These are phyloP conservation scores for Oryza meridionalis DNA, from an alignment of 176 grass and related monocot genomes.

Conservation along the genomic window DNA sequence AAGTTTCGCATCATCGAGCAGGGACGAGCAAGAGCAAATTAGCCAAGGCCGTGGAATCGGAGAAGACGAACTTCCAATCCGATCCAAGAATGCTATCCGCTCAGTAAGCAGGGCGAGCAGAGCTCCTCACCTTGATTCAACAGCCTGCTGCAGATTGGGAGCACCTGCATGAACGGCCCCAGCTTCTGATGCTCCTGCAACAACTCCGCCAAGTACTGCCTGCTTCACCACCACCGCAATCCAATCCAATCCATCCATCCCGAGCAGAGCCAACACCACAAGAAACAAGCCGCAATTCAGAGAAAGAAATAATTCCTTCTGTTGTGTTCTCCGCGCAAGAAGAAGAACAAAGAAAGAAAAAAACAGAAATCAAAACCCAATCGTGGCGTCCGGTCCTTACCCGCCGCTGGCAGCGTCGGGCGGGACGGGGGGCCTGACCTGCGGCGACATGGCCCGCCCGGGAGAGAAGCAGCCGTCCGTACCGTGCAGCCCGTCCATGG, in stretches of 20 bases:
- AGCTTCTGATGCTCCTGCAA: slow-evolving; percentile 87
- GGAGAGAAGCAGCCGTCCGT: slow-evolving; percentile 69
- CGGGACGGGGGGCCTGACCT: slow-evolving; percentile 46
- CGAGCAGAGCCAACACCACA: not conserved
- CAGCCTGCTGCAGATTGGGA: slow-evolving; percentile 83
- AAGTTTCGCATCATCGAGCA: slow-evolving; percentile 23
- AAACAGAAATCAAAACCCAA: not conserved
- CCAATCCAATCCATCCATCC: slow-evolving; percentile 31
- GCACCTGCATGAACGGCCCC: slow-evolving; percentile 88
- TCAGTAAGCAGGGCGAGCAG: slow-evolving; percentile 2
- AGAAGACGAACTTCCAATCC: slow-evolving; percentile 12
- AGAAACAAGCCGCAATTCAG: slow-evolving; percentile 40
- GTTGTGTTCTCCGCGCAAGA: not conserved
- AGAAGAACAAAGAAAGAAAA: not conserved
- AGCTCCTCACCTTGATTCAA: slow-evolving; percentile 65
- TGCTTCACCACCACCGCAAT: slow-evolving; percentile 40
- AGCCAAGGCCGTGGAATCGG: not conserved
- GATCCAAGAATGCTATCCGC: slow-evolving; percentile 33
- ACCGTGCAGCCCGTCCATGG: slow-evolving; percentile 71
- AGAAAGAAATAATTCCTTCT: slow-evolving; percentile 25
- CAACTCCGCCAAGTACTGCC: slow-evolving; percentile 86
- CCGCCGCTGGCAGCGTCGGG: slow-evolving; percentile 48
- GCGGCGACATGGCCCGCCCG: slow-evolving; percentile 58
- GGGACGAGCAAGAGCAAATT: not conserved
- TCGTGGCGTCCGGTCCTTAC: slow-evolving; percentile 43